Percentiles rank a stretch among this genome's conserved stretches.
Conservation (phyloP, 108 stramenopile species). For the Nitzschia sp. region DNA sequence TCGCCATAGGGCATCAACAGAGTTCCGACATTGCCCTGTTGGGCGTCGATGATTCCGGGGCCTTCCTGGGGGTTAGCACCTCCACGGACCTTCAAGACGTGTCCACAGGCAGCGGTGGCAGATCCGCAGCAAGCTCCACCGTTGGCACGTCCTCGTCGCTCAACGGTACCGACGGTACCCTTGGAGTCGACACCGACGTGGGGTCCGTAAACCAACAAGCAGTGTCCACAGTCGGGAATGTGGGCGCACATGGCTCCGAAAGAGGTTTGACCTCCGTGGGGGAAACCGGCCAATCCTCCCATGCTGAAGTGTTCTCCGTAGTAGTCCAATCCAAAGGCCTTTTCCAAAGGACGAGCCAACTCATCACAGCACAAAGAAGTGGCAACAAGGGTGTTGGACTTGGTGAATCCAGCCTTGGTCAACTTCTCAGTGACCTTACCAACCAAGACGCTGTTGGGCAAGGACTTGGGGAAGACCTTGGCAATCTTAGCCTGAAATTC, state of each 20-base stretch:
- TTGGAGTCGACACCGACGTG: constrained; percentile 65
- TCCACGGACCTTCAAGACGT: constrained; percentile 31
- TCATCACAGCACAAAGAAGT: constrained; percentile 61
- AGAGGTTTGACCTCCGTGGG: constrained; percentile 52
- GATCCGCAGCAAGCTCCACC: constrained; percentile 66
- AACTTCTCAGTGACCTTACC: constrained; percentile 22
- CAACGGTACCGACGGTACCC: constrained; percentile 66
- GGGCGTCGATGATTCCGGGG: constrained; percentile 39
- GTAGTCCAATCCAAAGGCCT: constrained; percentile 33
- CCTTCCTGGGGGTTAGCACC: constrained; percentile 31
- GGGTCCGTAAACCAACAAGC: constrained; percentile 66
- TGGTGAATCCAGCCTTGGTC: constrained; percentile 31
- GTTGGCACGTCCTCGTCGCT: constrained; percentile 51
- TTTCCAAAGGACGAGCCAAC: constrained; percentile 40
- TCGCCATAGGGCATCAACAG: constrained; percentile 57
- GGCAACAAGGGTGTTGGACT: constrained; percentile 45
- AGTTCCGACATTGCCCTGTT: constrained; percentile 52
- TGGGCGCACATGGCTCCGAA: constrained; percentile 76
- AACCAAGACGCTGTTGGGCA: constrained; percentile 45
- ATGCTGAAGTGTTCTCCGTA: constrained; percentile 42
- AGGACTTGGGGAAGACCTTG: constrained; percentile 47
- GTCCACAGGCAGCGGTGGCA: constrained; percentile 59
- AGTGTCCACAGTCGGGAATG: constrained; percentile 64
- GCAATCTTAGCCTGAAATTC: constrained; percentile 15
- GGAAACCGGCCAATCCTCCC: constrained; percentile 68